Conservation (phyloP, 176 grass and related monocot genomes). For the Oryza glaberrima region DNA sequence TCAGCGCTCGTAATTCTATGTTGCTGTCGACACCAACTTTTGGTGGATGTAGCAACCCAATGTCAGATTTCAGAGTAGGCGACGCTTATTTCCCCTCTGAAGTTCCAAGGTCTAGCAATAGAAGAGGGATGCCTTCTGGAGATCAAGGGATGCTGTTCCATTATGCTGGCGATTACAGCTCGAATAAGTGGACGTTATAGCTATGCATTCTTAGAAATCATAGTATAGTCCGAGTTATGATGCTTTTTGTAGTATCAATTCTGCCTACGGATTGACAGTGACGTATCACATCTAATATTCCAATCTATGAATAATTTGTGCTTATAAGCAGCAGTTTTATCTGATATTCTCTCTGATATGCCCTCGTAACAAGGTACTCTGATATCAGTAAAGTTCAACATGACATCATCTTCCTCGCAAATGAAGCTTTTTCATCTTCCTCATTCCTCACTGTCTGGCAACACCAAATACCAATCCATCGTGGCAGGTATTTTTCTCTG, state of each 20-base stretch:
- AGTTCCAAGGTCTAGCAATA: conserved; percentile 30
- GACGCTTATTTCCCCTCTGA: conserved; percentile 36
- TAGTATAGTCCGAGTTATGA: conserved; percentile 13
- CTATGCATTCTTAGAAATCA: conserved; percentile 16
- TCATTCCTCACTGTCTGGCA: background rate
- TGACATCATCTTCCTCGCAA: background rate
- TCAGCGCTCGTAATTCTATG: conserved; percentile 34
- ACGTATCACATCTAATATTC: conserved; percentile 17
- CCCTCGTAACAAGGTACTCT: background rate
- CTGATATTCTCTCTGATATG: conserved; percentile 9
- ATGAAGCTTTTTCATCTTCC: background rate
- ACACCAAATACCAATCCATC: background rate
- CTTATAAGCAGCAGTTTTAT: conserved; percentile 25
- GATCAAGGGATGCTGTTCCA: conserved; percentile 41
- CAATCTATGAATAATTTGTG: conserved; percentile 20
- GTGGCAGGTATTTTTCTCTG: background rate
- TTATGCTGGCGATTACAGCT: conserved; percentile 33
- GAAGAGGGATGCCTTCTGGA: conserved; percentile 39
- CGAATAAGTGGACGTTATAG: conserved; percentile 35
- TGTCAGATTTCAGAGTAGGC: conserved; percentile 40
- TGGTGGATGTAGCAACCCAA: conserved; percentile 36
- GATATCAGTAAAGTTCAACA: background rate
- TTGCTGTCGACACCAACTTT: conserved; percentile 26
- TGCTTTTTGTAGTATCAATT: conserved; percentile 21
- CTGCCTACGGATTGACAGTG: conserved; percentile 5